Evolutionary conservation across 495 filamentous ascomycete species (phyloP), one percentile per base, ranked within the genome.

Genomic region (Antarctomyces pellizariae): DNA sequence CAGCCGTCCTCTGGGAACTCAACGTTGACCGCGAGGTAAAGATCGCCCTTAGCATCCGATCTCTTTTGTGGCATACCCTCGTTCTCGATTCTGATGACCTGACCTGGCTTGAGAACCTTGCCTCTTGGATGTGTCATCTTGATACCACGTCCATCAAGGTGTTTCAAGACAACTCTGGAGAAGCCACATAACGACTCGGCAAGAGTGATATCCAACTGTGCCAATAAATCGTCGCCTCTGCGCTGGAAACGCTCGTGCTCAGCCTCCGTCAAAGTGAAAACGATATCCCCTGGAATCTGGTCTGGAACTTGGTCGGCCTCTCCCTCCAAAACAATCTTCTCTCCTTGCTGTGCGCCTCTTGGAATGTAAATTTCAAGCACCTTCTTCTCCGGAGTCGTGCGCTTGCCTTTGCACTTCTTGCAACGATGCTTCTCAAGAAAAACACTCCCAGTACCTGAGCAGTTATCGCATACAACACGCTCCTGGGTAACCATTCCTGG

Each of bases 61-160:
- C 70, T 68, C 59, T 93, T 93, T 32, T 64, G 41, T 4, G 89
- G 84, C 86, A 97, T 97, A 23, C 86, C 86, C 47, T 97, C 86
- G 16, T 76, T 79, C 3, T 56, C 43, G 3, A 97, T 54, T 50
- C 78, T 90, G 33, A 97, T 57, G 8, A 80, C 62, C 38, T 95
- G 75, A 9, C 66, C 71, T 2, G 84, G 79, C 11, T 62, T 65
- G 7, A 97, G 46, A 22, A 91, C 49, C 47, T 75, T 66, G 34
- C 80, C 82, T 24, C 62, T 54, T 2, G 67, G 67, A 39, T 86
- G 71, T 28, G 62, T 59, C 24, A 95, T 50, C 30, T 74, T 62
- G 30, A 97, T 89, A 13, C 89, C 86, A 29, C 86, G 64, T 8
- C 84, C 86, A 40, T 97, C 86, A 3, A 97, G 68, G 45, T 97